Conservation (phyloP, 371 early-diverging fungal species). For the Saksenaea vasiformis region DNA sequence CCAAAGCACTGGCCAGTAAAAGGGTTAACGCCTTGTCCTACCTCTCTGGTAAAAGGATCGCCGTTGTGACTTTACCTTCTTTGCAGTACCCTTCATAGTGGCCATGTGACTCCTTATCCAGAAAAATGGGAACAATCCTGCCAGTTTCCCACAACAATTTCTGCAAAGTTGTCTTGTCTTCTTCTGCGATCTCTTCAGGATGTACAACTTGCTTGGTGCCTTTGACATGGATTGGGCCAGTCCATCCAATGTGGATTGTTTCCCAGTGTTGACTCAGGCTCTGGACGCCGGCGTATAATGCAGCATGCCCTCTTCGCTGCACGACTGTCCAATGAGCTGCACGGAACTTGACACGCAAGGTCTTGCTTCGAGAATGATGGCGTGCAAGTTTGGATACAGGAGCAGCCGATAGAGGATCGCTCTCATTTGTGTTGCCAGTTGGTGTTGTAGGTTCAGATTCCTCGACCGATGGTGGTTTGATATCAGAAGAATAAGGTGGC, state of each 20-base stretch:
- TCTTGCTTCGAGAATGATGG: constrained; percentile 35
- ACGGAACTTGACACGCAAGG: constrained; percentile 37
- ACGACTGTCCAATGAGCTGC: constrained; percentile 37
- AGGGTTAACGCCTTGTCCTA: background rate
- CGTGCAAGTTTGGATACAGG: constrained; percentile 42
- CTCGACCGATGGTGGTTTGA: background rate
- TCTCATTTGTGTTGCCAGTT: background rate
- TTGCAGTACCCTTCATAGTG: constrained; percentile 95
- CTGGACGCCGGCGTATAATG: constrained; percentile 74
- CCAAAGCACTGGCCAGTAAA: constrained; percentile 78
- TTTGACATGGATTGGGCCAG: constrained; percentile 57
- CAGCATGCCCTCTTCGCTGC: constrained; percentile 71
- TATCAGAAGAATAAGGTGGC: constrained; percentile 2
- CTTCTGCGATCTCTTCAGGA: constrained; percentile 27
- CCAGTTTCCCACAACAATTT: constrained; percentile 50
- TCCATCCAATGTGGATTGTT: constrained; percentile 73
- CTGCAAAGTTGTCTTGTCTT: constrained; percentile 42
- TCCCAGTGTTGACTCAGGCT: constrained; percentile 53
- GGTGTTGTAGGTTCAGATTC: background rate
- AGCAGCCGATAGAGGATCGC: constrained; percentile 20
- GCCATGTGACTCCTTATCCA: constrained; percentile 68
- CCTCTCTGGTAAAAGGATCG: background rate
- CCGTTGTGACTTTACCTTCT: constrained; percentile 55
- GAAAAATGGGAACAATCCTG: constrained; percentile 75
- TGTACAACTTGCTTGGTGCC: constrained; percentile 31